Evolutionary conservation across 352 stramenopile species (phyloP).

Genomic region (Phytophthora niederhauseri): DNA sequence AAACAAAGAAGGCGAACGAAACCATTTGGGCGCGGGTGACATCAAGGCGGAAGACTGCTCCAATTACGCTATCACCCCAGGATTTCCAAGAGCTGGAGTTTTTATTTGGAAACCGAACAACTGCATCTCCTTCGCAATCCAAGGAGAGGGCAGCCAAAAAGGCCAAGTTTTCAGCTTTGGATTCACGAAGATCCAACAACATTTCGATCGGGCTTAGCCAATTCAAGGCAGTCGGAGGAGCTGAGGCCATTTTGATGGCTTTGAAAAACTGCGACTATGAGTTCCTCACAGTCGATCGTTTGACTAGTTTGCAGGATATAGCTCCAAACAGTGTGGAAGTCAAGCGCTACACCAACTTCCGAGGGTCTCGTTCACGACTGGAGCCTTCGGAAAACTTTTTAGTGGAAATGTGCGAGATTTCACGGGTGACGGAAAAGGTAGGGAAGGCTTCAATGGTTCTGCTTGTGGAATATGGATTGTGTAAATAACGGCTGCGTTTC

Average conservation of each 20-base stretch:
- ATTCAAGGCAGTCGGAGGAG: conserved; percentile 65
- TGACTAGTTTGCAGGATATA: conserved; percentile 72
- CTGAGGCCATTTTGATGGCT: conserved; percentile 51
- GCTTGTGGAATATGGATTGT: not conserved
- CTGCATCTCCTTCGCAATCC: conserved; percentile 12
- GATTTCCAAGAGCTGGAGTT: conserved; percentile 70
- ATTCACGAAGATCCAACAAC: conserved; percentile 80
- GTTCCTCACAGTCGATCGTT: conserved; percentile 64
- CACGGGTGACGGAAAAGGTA: conserved; percentile 78
- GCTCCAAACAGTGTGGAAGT: conserved; percentile 62
- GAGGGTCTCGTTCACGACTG: conserved; percentile 49
- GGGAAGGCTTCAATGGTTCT: conserved; percentile 2
- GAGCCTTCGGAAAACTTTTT: conserved; percentile 70
- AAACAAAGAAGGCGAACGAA: conserved; percentile 54
- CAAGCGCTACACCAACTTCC: conserved; percentile 79
- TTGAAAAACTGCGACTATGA: conserved; percentile 60
- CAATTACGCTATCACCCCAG: conserved; percentile 69
- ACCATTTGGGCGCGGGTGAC: conserved; percentile 83
- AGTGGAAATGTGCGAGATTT: conserved; percentile 75
- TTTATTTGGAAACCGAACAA: conserved; percentile 53
- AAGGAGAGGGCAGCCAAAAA: conserved; percentile 37
- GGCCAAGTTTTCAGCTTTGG: conserved; percentile 59
- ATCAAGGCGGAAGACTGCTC: conserved; percentile 61
- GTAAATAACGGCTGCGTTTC: conserved; percentile 1
- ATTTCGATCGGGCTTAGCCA: conserved; percentile 83